These are phyloP conservation scores for Magnolia officinalis DNA, from an alignment of 164 flowering plant species.

Conservation along the genomic window DNA sequence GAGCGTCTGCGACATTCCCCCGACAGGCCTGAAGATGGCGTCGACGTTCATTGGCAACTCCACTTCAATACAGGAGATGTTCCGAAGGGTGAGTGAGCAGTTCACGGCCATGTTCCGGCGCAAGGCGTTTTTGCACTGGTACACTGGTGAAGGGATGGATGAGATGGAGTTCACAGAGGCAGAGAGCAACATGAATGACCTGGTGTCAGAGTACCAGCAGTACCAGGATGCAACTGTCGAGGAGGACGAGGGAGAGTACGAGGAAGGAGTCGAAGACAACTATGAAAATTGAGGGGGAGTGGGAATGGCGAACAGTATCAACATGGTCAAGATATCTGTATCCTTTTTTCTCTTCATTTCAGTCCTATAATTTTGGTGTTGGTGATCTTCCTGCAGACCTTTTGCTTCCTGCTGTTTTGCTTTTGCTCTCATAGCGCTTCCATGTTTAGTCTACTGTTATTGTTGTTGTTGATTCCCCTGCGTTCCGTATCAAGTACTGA, in stretches of 20 bases:
- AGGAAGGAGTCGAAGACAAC: slow-evolving; percentile 4
- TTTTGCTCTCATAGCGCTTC: not conserved
- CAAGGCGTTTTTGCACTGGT: slow-evolving; percentile 37
- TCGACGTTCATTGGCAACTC: slow-evolving; percentile 48
- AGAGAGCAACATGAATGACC: slow-evolving; percentile 21
- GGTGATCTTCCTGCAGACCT: not conserved
- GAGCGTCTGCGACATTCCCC: slow-evolving; percentile 47
- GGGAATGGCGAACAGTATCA: not conserved
- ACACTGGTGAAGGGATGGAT: slow-evolving; percentile 35
- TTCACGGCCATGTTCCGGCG: slow-evolving; percentile 55
- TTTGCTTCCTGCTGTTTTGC: not conserved
- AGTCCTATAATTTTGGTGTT: too few relatives aligned
- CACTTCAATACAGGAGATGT: slow-evolving; percentile 43
- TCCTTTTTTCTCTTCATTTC: not conserved
- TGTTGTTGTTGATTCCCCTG: not conserved
- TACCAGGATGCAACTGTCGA: not conserved
- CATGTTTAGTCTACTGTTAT: not conserved
- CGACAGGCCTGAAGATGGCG: slow-evolving; percentile 45
- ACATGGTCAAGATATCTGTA: not conserved
- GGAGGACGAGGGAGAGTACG: slow-evolving; percentile 7
- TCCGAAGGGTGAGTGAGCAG: slow-evolving; percentile 44
- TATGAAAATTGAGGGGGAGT: not conserved
- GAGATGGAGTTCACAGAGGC: slow-evolving; percentile 47
- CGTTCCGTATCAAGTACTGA: too few relatives aligned
- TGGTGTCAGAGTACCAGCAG: slow-evolving; percentile 6